Conservation (phyloP, 208 protist species). For the Wallacemonas collosoma region DNA sequence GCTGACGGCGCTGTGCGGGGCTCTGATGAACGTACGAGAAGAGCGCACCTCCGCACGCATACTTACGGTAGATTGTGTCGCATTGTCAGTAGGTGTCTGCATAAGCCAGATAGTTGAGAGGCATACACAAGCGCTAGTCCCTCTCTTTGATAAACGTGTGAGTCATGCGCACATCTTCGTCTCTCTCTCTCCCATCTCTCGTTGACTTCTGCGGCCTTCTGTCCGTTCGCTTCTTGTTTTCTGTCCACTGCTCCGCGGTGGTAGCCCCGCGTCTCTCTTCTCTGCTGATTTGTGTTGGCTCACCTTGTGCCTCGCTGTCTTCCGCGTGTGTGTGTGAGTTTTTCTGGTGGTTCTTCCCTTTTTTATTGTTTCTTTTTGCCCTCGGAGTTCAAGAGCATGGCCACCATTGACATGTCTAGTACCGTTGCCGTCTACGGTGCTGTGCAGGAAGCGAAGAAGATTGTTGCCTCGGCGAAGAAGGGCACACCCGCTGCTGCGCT, state of each 20-base stretch:
- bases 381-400: background rate
- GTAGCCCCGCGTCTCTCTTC: background rate
- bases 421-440: slow-evolving; percentile 56
- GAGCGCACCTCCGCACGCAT: too few relatives aligned
- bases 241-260: background rate
- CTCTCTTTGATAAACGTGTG: too few relatives aligned
- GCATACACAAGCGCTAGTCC: too few relatives aligned
- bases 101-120: too few relatives aligned
- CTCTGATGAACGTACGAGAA: too few relatives aligned
- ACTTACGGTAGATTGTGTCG: too few relatives aligned
- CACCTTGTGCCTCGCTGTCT: background rate
- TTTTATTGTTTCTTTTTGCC: slow-evolving; percentile 9
- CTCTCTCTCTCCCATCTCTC: too few relatives aligned
- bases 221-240: too few relatives aligned
- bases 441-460: slow-evolving; percentile 46
- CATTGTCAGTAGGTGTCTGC: too few relatives aligned
- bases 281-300: background rate
- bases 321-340: background rate
- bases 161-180: too few relatives aligned
- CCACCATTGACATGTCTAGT: slow-evolving; percentile 7
- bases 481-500: background rate
- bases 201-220: too few relatives aligned
- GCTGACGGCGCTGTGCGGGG: too few relatives aligned
- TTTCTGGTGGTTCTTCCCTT: slow-evolving; percentile 4
- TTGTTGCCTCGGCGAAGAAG: slow-evolving; percentile 14